These are phyloP conservation scores for Pinus taeda DNA, from an alignment of 75 land plant species.

Conservation along the genomic window DNA sequence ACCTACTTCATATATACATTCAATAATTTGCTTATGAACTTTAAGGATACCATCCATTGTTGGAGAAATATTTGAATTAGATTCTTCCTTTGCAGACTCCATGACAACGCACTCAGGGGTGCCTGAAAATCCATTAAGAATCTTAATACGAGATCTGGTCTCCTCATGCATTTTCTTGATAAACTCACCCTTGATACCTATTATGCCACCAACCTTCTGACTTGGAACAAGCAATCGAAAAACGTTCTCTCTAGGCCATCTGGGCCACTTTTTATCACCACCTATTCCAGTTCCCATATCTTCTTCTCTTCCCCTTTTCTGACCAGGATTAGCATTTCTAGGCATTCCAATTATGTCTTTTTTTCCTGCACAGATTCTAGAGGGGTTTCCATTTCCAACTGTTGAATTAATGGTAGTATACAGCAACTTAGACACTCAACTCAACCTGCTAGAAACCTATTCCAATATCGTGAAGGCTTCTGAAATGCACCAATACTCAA, in stretches of 20 bases:
- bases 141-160: slow-evolving; percentile 45
- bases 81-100: slow-evolving; percentile 93
- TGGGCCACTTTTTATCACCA: slow-evolving; percentile 42
- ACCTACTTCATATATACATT: slow-evolving; percentile 16
- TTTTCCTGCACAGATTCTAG: slow-evolving; percentile 6
- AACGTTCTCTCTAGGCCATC: slow-evolving; percentile 54
- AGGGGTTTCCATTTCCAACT: background rate
- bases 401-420: background rate
- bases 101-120: slow-evolving; percentile 50
- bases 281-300: slow-evolving; percentile 10
- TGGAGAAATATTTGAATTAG: slow-evolving; percentile 72
- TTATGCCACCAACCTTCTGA: slow-evolving; percentile 49
- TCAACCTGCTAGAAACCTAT: background rate
- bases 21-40: slow-evolving; percentile 49
- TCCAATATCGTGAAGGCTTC: too few species aligned
- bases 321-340: slow-evolving; percentile 14
- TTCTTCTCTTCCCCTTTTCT: background rate
- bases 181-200: slow-evolving; percentile 53
- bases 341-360: background rate
- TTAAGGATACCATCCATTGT: slow-evolving; percentile 84
- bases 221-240: slow-evolving; percentile 39
- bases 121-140: slow-evolving; percentile 47
- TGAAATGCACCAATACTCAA: too few species aligned
- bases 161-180: slow-evolving; percentile 54
- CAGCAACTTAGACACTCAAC: background rate